phyloP scores from a whole-genome alignment of 805 yeast species.

The Priceomyces fermenticarens region DNA sequence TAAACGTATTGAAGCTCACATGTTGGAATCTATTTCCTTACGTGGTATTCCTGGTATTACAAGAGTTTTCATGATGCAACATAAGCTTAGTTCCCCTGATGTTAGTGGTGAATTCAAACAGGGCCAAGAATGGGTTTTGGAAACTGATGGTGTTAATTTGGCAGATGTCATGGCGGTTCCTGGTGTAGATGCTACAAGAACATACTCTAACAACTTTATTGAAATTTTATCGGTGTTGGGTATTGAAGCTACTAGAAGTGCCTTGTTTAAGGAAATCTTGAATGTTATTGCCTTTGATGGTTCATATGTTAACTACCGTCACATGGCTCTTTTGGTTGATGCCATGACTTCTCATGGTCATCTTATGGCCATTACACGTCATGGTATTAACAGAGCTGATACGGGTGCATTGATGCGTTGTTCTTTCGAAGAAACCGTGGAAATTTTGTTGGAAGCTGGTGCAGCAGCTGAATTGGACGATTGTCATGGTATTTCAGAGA shows the following conservation, averaged over 20 bases:
- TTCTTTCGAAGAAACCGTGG: conserved; percentile 98
- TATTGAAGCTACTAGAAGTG: conserved; percentile 96
- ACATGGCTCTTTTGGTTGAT: conserved; percentile 95
- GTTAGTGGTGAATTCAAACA: conserved; percentile 83
- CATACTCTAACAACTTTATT: conserved; percentile 94
- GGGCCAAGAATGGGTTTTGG: conserved; percentile 96
- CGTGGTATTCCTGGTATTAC: conserved; percentile 95
- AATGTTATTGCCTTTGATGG: conserved; percentile 99
- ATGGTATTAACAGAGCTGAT: conserved; percentile 97
- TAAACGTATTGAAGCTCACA: conserved; percentile 91
- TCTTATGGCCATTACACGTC: conserved; percentile 98
- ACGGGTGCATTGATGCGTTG: conserved; percentile 99
- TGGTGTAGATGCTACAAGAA: conserved; percentile 88
- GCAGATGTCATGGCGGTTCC: conserved; percentile 93
- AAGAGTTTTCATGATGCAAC: conserved; percentile 88
- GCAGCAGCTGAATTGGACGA: conserved; percentile 97
- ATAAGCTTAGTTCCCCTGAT: conserved; percentile 68
- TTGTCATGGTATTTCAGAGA: conserved; percentile 97
- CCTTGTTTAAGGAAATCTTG: conserved; percentile 88
- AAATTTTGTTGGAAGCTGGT: conserved; percentile 95
- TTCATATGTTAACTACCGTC: conserved; percentile 98
- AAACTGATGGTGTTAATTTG: conserved; percentile 96
- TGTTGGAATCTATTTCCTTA: conserved; percentile 90
- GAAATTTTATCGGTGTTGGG: conserved; percentile 94
- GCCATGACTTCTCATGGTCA: conserved; percentile 99